Evolutionary conservation across 2,329 filamentous ascomycete genomes (phyloP).

Genomic region (Coniochaeta sp.): DNA sequence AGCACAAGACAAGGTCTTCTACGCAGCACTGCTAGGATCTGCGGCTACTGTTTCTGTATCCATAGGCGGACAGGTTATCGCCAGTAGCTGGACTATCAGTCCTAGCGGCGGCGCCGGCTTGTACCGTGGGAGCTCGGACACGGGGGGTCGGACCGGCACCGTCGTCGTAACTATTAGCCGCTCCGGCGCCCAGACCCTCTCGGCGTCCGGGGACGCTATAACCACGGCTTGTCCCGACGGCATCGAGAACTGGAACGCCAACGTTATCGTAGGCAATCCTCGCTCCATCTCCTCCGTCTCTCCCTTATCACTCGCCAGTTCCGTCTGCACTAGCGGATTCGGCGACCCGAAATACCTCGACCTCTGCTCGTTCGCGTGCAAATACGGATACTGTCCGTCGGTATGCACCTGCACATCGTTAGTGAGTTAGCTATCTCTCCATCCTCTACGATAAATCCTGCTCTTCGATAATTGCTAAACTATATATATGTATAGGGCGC

Average conservation of each 20-base stretch:
- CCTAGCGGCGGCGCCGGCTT: constrained; percentile 21
- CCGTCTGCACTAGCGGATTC: too few relatives aligned
- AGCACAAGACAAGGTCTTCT: constrained; percentile 18
- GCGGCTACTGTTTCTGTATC: constrained; percentile 18
- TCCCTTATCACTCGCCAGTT: too few relatives aligned
- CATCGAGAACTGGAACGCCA: constrained; percentile 28
- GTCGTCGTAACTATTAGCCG: constrained; percentile 19
- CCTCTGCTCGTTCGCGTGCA: too few relatives aligned
- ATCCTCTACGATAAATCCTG: too few relatives aligned
- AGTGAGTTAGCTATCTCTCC: too few relatives aligned
- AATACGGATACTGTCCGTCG: too few relatives aligned
- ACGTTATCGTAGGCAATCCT: constrained; percentile 12
- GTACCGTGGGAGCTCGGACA: constrained; percentile 22
- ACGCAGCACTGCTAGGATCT: constrained; percentile 26
- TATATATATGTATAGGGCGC: too few relatives aligned
- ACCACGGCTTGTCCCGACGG: constrained; percentile 14
- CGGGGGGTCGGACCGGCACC: constrained; percentile 12
- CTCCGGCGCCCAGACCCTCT: constrained; percentile 11
- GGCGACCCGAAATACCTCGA: too few relatives aligned
- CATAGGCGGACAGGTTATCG: constrained; percentile 19
- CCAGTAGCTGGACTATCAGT: constrained; percentile 16
- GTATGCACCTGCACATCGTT: too few relatives aligned
- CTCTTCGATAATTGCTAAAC: too few relatives aligned
- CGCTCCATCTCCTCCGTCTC: background rate
- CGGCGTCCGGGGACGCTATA: constrained; percentile 13